Evolutionary conservation across 768 basidiomycete genomes (phyloP), one percentile per base, ranked within the genome.

Genomic region (Gloeostereum incarnatum): DNA sequence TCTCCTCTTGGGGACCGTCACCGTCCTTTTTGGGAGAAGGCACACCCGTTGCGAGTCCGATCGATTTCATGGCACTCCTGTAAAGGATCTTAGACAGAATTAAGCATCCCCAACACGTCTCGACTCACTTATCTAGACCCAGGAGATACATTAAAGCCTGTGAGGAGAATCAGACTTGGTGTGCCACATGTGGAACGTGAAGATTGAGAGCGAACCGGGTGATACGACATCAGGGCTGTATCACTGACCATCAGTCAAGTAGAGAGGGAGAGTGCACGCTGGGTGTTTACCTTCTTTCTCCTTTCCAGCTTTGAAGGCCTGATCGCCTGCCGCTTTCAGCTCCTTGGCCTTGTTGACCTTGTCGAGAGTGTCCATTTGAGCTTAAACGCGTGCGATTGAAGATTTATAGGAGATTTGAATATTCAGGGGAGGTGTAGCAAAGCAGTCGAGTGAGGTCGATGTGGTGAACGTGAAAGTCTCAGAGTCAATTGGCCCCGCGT

Each of bases 41-140:
- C 16, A 55, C 40, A 10, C 57, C 45, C 11, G 56, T 46, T 7
- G 59, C 42, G 8, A 74, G 53, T 17, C 74, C 73, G 17, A 81
- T 57, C 17, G 69, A 66, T 48, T 73, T 64, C 24, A 78, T 55
- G 1, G 75, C 75, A 42, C 69, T 75, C 52, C 78, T 81, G 41
- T 5, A n/a, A 14, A 25, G 40, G 25, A 29, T 37, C 6, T 39
- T 26, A n/a, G 20, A 20, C 17, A 39, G 8, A 24, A 30, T 35
- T 13, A 11, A 29, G 32, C 32, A 20, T 30, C 9, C 13, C 17
- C 3, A 34, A 37, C 27, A 23, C 20, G 31, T 26, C 22, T 33
- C 6, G 29, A 56, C 76, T 43, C 50, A 84, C 85, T 83, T 89
- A 67, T 87, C 80, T 34, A 90, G 56, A 16, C 87, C 87, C 30